Evolutionary conservation across 2,329 filamentous ascomycete species (phyloP), one percentile per base, ranked within the genome.

Genomic region (Penicillium corylophilum): DNA sequence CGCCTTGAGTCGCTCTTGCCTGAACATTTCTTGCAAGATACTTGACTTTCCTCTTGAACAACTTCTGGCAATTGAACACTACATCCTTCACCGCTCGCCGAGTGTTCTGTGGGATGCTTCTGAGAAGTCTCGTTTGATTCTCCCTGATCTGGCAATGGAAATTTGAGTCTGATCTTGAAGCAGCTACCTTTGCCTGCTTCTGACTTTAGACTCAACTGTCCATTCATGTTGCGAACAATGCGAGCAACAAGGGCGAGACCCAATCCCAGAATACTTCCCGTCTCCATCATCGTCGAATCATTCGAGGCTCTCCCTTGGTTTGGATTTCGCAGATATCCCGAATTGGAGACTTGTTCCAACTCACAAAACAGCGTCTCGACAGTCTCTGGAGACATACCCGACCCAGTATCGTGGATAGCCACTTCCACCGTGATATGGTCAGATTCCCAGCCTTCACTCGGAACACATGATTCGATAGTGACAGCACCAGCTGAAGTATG

Each of bases 151-250:
- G 83, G 84, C 2, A 92, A 67, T 10, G 84, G 79, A 59, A 96
- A 94, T 0, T 86, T 86, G 26, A 96, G 75, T 59, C 89, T 83
- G 16, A 95, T 82, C 20, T 90, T 84, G 57, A 96, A 95, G 49
- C 87, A 81, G 13, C 90, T 91, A 0, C 91, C 90, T 60, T 86
- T 87, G 2, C 87, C 87, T 66, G 87, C 81, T 61, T 93, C 89
- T 0, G 90, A 95, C 63, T 92, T 94, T 2, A 95, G 71, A 4
- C 90, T 83, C 33, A 96, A 71, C 63, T 95, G 90, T 0, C 90
- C 91, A 55, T 93, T 86, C 89, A 95, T 94, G 63, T 92, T 95
- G 15, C 86, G 82, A 20, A 95, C 79, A 26, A 90, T 89, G 38
- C 91, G 83, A 13, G 89, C 88, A 20, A 95, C 90, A 7, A 95